These are phyloP conservation scores for Xylaria palmicola DNA, from an alignment of 495 filamentous ascomycete species.

Conservation along the genomic window DNA sequence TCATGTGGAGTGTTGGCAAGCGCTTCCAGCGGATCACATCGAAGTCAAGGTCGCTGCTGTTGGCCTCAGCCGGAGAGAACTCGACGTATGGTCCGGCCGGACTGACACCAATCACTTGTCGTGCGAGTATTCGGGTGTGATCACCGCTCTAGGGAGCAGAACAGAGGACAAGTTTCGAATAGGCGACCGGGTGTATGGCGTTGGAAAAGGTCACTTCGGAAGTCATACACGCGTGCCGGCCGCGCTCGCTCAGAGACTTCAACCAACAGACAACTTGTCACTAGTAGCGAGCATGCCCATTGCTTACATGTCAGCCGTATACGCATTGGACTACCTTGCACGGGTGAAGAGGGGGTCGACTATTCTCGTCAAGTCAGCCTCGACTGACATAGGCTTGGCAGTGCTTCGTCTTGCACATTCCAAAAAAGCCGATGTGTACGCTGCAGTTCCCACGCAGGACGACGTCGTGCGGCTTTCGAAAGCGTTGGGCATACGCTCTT, in stretches of 20 bases:
- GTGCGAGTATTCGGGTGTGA: conserved; percentile 34
- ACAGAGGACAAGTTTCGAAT: conserved; percentile 5
- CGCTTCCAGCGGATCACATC: conserved; percentile 23
- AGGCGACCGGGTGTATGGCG: conserved; percentile 32
- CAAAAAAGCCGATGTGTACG: conserved; percentile 48
- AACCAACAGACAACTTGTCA: conserved; percentile 36
- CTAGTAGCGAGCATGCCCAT: conserved; percentile 32
- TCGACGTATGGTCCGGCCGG: conserved; percentile 21
- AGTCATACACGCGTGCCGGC: conserved; percentile 23
- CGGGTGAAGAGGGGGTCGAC: conserved; percentile 42
- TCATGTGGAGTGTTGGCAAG: conserved; percentile 5
- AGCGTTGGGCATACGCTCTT: too few species aligned
- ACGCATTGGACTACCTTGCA: conserved; percentile 34
- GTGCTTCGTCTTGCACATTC: conserved; percentile 51
- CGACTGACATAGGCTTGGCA: conserved; percentile 57
- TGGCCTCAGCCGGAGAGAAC: conserved; percentile 38
- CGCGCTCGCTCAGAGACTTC: conserved; percentile 26
- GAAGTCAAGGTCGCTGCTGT: conserved; percentile 36
- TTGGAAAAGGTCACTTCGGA: conserved; percentile 31
- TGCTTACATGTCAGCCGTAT: conserved; percentile 46
- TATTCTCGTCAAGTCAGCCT: conserved; percentile 57
- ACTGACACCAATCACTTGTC: conserved; percentile 28
- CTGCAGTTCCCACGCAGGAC: not conserved
- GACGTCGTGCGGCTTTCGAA: too few species aligned
- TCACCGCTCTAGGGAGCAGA: conserved; percentile 19